phyloP scores from a whole-genome alignment of 2,329 filamentous ascomycete genomes.

The Monilinia fructicola region DNA sequence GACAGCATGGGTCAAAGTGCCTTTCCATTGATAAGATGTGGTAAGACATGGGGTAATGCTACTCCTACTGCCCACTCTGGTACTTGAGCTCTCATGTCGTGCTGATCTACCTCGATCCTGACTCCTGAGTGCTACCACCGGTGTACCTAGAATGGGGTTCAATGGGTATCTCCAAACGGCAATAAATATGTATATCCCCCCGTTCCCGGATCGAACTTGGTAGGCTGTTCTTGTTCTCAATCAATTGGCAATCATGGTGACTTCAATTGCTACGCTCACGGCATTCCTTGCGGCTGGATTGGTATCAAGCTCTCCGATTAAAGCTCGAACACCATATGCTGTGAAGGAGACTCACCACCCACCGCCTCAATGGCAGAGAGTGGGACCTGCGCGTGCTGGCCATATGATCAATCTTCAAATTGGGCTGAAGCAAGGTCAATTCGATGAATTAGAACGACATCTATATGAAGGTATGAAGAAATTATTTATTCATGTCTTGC shows the following conservation, averaged over 20 bases:
- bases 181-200: conserved; percentile 5
- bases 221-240: conserved; percentile 1
- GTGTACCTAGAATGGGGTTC: neutral
- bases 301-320: conserved; percentile 22
- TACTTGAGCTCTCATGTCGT: neutral
- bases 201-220: neutral
- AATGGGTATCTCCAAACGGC: neutral
- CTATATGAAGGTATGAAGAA: conserved; percentile 24
- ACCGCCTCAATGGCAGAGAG: conserved; percentile 21
- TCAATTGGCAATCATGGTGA: conserved; percentile 19
- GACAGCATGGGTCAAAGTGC: neutral
- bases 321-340: conserved; percentile 24
- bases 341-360: conserved; percentile 24
- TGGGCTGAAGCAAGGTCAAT: conserved; percentile 24
- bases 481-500: neutral
- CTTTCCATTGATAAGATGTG: conserved; percentile 17
- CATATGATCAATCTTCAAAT: conserved; percentile 23
- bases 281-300: conserved; percentile 6
- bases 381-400: conserved; percentile 14
- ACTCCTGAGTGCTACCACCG: too few species aligned
- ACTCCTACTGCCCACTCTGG: neutral
- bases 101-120: neutral
- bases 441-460: conserved; percentile 24
- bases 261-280: conserved; percentile 18
- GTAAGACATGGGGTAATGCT: neutral